Conservation (phyloP, 495 filamentous ascomycete species). For the Lepraria neglecta region DNA sequence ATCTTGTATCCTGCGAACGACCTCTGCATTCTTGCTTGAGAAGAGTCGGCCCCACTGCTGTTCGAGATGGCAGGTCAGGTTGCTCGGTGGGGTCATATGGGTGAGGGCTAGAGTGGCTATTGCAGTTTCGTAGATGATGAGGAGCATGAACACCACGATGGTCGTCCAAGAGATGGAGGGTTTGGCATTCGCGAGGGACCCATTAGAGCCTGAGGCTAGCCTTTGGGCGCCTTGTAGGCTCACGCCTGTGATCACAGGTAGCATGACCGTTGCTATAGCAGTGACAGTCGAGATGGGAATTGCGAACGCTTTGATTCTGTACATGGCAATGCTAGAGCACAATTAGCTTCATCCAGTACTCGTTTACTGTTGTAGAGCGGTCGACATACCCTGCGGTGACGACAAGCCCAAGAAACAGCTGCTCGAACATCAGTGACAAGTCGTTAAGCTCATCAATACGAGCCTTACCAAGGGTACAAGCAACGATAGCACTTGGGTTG, state of each 20-base stretch:
- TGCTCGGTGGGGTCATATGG: slow-evolving; percentile 18
- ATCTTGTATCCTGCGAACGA: slow-evolving; percentile 28
- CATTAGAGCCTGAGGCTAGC: slow-evolving; percentile 6
- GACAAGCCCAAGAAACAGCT: slow-evolving; percentile 7
- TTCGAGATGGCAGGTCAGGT: slow-evolving; percentile 20
- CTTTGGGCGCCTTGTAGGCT: slow-evolving; percentile 10
- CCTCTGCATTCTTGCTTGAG: slow-evolving; percentile 19
- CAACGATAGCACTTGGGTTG: background rate
- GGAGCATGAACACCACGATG: slow-evolving; percentile 19
- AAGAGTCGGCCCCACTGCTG: slow-evolving; percentile 20
- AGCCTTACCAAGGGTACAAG: slow-evolving; percentile 5
- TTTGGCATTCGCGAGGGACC: slow-evolving; percentile 1
- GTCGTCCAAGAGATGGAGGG: slow-evolving; percentile 10
- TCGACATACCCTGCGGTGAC: slow-evolving; percentile 6
- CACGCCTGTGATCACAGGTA: slow-evolving; percentile 27
- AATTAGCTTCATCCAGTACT: background rate
- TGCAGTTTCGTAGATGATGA: slow-evolving; percentile 29
- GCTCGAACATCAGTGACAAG: background rate
- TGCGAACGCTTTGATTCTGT: slow-evolving; percentile 21
- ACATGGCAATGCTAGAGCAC: slow-evolving; percentile 17
- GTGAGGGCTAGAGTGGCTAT: slow-evolving; percentile 27
- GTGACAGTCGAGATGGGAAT: slow-evolving; percentile 21
- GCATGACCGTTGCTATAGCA: slow-evolving; percentile 22
- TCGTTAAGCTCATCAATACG: too few relatives aligned
- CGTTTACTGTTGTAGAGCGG: background rate